These are phyloP conservation scores for Metschnikowia reukaufii DNA, from an alignment of 805 yeast species.

Conservation along the genomic window DNA sequence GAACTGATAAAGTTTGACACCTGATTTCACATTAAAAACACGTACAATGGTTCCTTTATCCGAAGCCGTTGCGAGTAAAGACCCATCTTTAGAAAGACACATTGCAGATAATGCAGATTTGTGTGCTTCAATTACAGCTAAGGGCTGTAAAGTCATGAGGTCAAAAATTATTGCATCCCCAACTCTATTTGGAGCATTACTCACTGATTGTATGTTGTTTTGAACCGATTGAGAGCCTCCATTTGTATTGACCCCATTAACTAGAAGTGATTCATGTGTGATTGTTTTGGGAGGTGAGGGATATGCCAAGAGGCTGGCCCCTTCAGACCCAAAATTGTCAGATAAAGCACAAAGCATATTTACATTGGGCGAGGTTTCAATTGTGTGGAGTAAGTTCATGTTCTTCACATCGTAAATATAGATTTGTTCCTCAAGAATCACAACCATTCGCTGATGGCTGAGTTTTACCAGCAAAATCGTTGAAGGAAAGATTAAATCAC, in stretches of 20 bases:
- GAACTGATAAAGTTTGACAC: conserved; percentile 65
- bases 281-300: conserved; percentile 71
- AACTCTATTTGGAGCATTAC: conserved; percentile 44
- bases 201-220: conserved; percentile 41
- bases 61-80: conserved; percentile 83
- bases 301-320: conserved; percentile 61
- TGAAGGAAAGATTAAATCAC: conserved; percentile 45
- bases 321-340: conserved; percentile 29
- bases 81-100: conserved; percentile 71
- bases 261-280: conserved; percentile 42
- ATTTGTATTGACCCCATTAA: conserved; percentile 40
- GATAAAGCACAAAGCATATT: conserved; percentile 65
- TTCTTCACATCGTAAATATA: conserved; percentile 42
- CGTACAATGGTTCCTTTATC: conserved; percentile 87
- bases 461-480: conserved; percentile 41
- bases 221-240: conserved; percentile 42
- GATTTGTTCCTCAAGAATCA: conserved; percentile 44
- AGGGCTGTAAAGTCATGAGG: conserved; percentile 66
- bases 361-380: conserved; percentile 43
- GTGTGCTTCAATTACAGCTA: conserved; percentile 85
- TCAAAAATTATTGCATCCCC: conserved; percentile 84
- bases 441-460: conserved; percentile 34
- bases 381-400: conserved; percentile 44
- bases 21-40: conserved; percentile 69
- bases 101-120: conserved; percentile 70